Evolutionary conservation across 371 early-diverging fungal genomes (phyloP).

Genomic region (Chytridium lagenaria): DNA sequence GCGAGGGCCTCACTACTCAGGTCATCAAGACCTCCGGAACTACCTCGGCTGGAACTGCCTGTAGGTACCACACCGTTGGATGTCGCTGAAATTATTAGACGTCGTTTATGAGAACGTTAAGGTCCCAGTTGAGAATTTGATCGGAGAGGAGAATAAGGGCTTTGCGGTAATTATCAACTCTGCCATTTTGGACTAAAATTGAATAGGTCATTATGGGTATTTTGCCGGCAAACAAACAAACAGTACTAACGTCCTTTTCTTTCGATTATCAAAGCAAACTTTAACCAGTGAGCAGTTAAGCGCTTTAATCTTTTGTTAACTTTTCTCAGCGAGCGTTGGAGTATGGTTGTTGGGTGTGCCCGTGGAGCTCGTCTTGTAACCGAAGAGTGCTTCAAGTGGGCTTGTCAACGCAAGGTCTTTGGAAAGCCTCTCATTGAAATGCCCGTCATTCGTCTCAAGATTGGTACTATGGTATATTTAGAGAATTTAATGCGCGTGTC

Average conservation of each 20-base stretch:
- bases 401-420: constrained; percentile 52
- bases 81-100: constrained; percentile 8
- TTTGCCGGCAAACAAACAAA: background rate
- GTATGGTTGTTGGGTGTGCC: constrained; percentile 43
- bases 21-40: constrained; percentile 72
- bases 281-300: constrained; percentile 48
- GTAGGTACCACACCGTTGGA: background rate
- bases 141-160: constrained; percentile 50
- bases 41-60: constrained; percentile 61
- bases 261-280: constrained; percentile 51
- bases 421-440: constrained; percentile 54
- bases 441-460: constrained; percentile 56
- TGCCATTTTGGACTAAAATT: background rate
- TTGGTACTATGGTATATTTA: constrained; percentile 50
- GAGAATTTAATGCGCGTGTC: background rate
- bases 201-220: constrained; percentile 19
- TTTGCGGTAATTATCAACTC: constrained; percentile 41
- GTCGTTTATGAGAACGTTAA: constrained; percentile 59
- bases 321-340: constrained; percentile 36
- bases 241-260: background rate
- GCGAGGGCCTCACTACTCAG: constrained; percentile 60
- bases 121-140: constrained; percentile 58
- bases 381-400: constrained; percentile 47
- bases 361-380: constrained; percentile 39
- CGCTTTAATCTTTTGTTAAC: background rate